Conservation (phyloP, 2,329 filamentous ascomycete species). For the Claviceps lovelessii region DNA sequence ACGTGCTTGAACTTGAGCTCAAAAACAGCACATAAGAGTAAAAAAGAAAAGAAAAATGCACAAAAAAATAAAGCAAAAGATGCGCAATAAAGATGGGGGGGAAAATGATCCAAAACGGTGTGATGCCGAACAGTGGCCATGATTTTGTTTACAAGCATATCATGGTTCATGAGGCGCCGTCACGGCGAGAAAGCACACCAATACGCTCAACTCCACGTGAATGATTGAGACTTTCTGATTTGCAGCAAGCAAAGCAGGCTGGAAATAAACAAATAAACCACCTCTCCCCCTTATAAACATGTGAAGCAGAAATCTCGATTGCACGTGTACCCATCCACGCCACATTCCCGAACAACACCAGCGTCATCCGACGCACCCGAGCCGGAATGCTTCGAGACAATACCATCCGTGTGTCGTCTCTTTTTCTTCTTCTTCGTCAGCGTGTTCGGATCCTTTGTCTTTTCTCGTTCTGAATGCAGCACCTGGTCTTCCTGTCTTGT, state of each 20-base stretch:
- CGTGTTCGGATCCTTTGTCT: not conserved
- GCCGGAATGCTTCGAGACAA: constrained; percentile 13
- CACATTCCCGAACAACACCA: constrained; percentile 32
- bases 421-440: constrained; percentile 1
- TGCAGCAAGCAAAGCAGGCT: not conserved
- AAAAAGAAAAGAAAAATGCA: no score
- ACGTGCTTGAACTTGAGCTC: no score
- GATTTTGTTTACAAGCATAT: no score
- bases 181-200: no score
- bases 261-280: no score
- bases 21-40: no score
- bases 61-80: no score
- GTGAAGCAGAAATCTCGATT: constrained; percentile 46
- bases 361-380: constrained; percentile 32
- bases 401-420: constrained; percentile 2
- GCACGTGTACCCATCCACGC: constrained; percentile 40
- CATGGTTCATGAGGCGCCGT: no score
- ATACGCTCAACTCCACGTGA: not conserved
- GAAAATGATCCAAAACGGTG: no score
- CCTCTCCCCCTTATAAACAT: constrained; percentile 23
- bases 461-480: constrained; percentile 14
- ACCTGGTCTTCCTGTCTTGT: constrained; percentile 16
- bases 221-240: not conserved
- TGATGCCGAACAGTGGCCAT: no score
- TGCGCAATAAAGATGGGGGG: no score